A percentile compares a stretch with the other conserved stretches of the same genome.
Conservation (phyloP, 352 stramenopile species). For the Halophytophthora polymorphica region DNA sequence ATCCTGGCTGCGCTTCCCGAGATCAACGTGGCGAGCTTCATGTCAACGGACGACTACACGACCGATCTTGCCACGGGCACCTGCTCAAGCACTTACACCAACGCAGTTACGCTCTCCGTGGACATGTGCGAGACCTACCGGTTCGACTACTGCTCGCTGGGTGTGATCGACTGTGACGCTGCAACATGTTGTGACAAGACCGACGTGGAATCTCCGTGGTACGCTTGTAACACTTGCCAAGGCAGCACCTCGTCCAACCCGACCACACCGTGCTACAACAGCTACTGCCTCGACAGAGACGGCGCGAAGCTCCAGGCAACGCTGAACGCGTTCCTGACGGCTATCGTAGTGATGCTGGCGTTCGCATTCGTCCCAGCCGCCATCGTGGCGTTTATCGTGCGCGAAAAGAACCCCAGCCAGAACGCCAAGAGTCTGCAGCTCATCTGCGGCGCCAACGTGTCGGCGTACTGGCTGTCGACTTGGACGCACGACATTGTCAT, state of each 20-base stretch:
- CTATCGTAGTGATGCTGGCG: slow-evolving; percentile 60
- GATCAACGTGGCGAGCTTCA: slow-evolving; percentile 57
- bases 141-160: slow-evolving; percentile 44
- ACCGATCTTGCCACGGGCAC: slow-evolving; percentile 20
- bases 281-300: slow-evolving; percentile 41
- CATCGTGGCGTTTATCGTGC: slow-evolving; percentile 60
- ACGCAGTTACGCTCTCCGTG: slow-evolving; percentile 18
- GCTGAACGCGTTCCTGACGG: slow-evolving; percentile 60
- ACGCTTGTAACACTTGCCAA: slow-evolving; percentile 35
- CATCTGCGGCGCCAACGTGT: slow-evolving; percentile 49
- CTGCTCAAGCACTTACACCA: slow-evolving; percentile 24
- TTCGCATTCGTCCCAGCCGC: slow-evolving; percentile 69
- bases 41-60: slow-evolving; percentile 27
- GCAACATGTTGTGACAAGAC: slow-evolving; percentile 38
- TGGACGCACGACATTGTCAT: slow-evolving; percentile 55
- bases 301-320: slow-evolving; percentile 60
- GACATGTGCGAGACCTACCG: slow-evolving; percentile 20
- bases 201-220: slow-evolving; percentile 41
- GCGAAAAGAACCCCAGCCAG: slow-evolving; percentile 61
- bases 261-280: slow-evolving; percentile 36
- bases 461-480: slow-evolving; percentile 60
- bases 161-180: slow-evolving; percentile 42
- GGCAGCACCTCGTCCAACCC: slow-evolving; percentile 18
- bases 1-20: slow-evolving; percentile 47
- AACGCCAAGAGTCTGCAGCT: slow-evolving; percentile 66